Base-by-base conservation (phyloP, 768 basidiomycete species). In the Xanthoconium purpureum region DNA sequence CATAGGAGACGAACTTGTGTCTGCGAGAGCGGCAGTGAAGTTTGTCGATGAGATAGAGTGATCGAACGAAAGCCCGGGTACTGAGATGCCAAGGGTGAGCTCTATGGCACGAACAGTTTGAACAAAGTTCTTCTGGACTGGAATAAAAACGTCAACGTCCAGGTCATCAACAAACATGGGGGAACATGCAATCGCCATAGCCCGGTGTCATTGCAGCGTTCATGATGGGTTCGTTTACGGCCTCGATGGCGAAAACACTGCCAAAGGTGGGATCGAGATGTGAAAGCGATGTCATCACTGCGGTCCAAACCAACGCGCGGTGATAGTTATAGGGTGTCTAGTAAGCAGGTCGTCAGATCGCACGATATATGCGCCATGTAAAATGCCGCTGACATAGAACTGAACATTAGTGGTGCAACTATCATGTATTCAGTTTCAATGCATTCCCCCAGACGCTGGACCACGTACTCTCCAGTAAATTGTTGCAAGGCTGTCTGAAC, bases 161-260 rank as follows among this genome's bases (percentile, higher is more conserved):
- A 47, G 14, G 11, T 28, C 10, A 40, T 37, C 14, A 51, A 42
- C 8, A 53, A 52, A 39, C 24, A 42, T 0, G 20, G 39, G 29
- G 11, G 12, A 60, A 64, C 84, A 52, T 66, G 90, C 89, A 92
- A 40, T 78, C 74, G 24, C 88, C 89, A 44, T 87, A 84, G 30
- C 77, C 81, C 0, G 90, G 89, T 1, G 90, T 91, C 58, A 77
- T 69, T 17, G 53, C 65, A 9, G 88, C 87, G 63, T 92, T 73
- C 86, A 84, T 87, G 62, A 89, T 82, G 0, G 87, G 87, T 55
- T 92, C 90, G 58, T 92, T 92, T 29, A 87, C 76, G 1, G 90
- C 90, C 61, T 92, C 80, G 32, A 92, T 85, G 2, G 86, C 75
- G 42, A 86, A 84, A 17, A 87, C 88, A 33, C 75, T 81, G 17